Evolutionary conservation across 164 flowering plant genomes (phyloP).

Genomic region (Liriodendron chinense): DNA sequence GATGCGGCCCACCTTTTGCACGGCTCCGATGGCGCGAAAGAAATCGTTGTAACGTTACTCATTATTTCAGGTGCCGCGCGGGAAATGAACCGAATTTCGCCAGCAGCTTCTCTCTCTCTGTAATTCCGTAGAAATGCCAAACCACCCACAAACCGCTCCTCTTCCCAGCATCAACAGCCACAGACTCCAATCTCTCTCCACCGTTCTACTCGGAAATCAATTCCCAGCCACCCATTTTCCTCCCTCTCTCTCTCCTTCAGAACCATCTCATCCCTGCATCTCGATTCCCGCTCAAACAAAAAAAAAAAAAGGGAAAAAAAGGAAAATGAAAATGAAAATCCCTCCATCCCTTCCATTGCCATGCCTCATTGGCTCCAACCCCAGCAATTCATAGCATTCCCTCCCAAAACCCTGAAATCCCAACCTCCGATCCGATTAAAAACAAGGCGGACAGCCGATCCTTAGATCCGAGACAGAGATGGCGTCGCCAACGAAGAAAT

Average conservation of each 20-base stretch:
- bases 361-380: not conserved
- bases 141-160: not conserved
- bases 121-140: conserved; percentile 1
- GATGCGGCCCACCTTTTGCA: no score
- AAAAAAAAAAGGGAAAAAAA: not conserved
- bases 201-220: not conserved
- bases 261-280: not conserved
- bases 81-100: not conserved
- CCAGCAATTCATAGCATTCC: not conserved
- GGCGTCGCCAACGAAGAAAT: conserved; percentile 10
- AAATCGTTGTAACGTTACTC: no score
- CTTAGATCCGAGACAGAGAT: not conserved
- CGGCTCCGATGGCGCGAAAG: no score
- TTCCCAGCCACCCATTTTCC: not conserved
- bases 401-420: not conserved
- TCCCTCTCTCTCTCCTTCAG: not conserved
- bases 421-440: not conserved
- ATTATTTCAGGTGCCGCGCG: no score
- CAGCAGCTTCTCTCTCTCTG: not conserved
- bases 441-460: not conserved
- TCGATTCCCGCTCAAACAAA: not conserved
- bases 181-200: not conserved
- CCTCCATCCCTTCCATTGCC: not conserved
- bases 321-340: not conserved
- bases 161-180: not conserved